Evolutionary conservation across 495 filamentous ascomycete genomes (phyloP), one percentile per base, ranked within the genome.

Genomic region (Daldinia loculata): DNA sequence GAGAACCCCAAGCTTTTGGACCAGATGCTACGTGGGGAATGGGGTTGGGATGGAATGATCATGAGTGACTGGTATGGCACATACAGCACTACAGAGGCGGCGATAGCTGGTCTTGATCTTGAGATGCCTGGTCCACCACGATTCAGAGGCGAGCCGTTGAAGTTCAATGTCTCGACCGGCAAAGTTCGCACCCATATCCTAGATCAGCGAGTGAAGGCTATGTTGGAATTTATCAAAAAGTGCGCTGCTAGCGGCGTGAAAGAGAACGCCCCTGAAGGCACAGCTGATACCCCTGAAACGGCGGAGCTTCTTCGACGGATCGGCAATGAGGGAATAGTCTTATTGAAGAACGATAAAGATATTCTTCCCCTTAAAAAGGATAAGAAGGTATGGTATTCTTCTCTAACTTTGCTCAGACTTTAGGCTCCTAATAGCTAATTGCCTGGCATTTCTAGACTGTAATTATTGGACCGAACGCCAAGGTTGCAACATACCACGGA

Each of bases 31-130:
- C 84, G 91, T 55, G 85, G 85, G 29, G 90, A 93, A 78, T 92
- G 90, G 90, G 86, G 83, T 1, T 94, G 84, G 83, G 83, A 91
- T 48, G 91, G 90, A 0, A 72, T 89, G 45, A 78, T 91, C 36
- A 91, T 92, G 88, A 88, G 86, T 71, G 90, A 92, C 80, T 93
- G 90, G 90, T 88, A 88, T 72, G 91, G 90, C 39, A 89, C 88
- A 1, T 91, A 93, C 73, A 88, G 85, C 59, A 91, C 89, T 9
- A 85, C 86, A 1, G 88, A 87, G n/a, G 86, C 90, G 6, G 83
- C 89, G 24, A 85, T 88, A 52, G 91, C 91, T 39, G 91, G 91
- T 8, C 81, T 92, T 5, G 90, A 93, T 74, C 78, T 93, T 11
- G 91, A 93, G 75, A 93, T 93, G 91, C 90, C 91, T 3, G 90